These are phyloP conservation scores for Phyllosticta capitalensis DNA, from an alignment of 2,329 filamentous ascomycete genomes.

Conservation along the genomic window DNA sequence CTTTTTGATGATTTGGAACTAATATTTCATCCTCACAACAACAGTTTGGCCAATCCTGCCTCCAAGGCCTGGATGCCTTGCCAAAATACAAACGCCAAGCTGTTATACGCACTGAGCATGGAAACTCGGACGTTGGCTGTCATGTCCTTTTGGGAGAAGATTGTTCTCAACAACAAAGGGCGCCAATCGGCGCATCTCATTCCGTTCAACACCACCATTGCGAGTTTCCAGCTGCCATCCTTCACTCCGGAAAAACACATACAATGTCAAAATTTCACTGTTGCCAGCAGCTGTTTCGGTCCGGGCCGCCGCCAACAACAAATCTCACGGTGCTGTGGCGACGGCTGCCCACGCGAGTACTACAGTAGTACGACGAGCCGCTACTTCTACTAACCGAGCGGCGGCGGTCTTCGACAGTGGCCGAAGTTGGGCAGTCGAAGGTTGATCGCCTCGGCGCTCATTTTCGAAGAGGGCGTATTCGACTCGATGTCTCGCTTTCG, in stretches of 20 bases:
- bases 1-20: neutral
- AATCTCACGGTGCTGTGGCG: neutral
- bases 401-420: neutral
- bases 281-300: neutral
- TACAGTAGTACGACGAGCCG: neutral
- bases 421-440: neutral
- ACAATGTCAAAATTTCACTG: neutral
- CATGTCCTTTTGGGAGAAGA: neutral
- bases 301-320: neutral
- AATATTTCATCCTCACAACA: neutral
- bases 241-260: neutral
- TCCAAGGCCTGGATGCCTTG: neutral
- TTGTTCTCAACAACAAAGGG: neutral
- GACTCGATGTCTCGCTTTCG: neutral
- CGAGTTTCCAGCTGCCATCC: neutral
- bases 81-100: neutral
- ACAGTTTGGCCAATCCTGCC: neutral
- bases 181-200: neutral
- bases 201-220: neutral
- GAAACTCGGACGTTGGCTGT: neutral
- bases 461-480: neutral
- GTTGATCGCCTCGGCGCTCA: neutral
- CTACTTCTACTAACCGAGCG: neutral
- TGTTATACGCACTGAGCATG: neutral
- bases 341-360: neutral